Evolutionary conservation across 768 basidiomycete species (phyloP).

Genomic region (Suillus occidentalis): DNA sequence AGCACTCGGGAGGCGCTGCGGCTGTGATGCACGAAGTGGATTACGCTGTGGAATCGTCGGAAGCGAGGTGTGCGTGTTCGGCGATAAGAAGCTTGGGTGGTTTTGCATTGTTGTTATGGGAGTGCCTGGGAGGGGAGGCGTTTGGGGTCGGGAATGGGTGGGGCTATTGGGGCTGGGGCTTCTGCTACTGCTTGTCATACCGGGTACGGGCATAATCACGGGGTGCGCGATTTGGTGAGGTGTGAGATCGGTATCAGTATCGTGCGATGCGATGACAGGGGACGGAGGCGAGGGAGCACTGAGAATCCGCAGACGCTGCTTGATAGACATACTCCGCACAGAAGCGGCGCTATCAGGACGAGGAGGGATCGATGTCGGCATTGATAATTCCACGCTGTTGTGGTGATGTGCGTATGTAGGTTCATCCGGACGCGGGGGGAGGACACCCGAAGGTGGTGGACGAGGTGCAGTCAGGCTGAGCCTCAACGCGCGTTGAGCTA

Average conservation of each 20-base stretch:
- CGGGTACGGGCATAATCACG: not conserved
- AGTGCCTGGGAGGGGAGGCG: conserved; percentile 17
- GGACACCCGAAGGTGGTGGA: conserved; percentile 55
- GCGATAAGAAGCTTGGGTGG: conserved; percentile 62
- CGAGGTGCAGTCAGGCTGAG: conserved; percentile 63
- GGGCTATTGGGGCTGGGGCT: conserved; percentile 14
- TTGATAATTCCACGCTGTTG: conserved; percentile 35
- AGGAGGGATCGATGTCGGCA: conserved; percentile 40
- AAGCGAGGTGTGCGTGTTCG: conserved; percentile 45
- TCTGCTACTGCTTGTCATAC: conserved; percentile 2
- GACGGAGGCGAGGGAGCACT: conserved; percentile 52
- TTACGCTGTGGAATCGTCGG: conserved; percentile 20
- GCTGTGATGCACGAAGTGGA: conserved; percentile 29
- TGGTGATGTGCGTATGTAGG: conserved; percentile 23
- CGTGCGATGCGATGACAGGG: conserved; percentile 2
- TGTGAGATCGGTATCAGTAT: conserved; percentile 4
- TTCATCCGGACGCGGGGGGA: conserved; percentile 74
- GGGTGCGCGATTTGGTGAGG: conserved; percentile 11
- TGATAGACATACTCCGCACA: conserved; percentile 43
- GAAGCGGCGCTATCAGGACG: conserved; percentile 28
- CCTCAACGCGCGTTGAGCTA: conserved; percentile 56
- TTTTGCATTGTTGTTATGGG: conserved; percentile 54
- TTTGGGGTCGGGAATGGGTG: conserved; percentile 29
- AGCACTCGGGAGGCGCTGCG: conserved; percentile 27
- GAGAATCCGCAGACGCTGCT: conserved; percentile 65